Evolutionary conservation across 106 monocot genomes (phyloP).

Genomic region (Narthecium ossifragum): DNA sequence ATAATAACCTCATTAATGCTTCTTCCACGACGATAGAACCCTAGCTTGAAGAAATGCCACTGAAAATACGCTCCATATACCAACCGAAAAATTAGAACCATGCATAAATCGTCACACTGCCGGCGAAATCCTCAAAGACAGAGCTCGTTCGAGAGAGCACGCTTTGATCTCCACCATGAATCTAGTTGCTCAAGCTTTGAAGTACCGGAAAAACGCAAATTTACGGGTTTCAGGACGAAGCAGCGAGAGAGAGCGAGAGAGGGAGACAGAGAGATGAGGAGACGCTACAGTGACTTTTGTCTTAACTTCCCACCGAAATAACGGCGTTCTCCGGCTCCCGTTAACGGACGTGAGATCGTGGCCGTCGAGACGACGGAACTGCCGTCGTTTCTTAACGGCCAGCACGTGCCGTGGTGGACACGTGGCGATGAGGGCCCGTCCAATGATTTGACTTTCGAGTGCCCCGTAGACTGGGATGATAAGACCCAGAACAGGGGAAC

Average conservation of each 20-base stretch:
- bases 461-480: no score
- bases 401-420: background rate
- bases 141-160: background rate
- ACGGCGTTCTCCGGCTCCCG: background rate
- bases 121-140: background rate
- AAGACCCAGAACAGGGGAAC: no score
- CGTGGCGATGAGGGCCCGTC: background rate
- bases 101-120: background rate
- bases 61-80: background rate
- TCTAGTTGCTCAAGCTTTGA: background rate
- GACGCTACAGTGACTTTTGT: background rate
- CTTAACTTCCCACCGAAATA: slow-evolving; percentile 3
- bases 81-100: background rate
- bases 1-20: background rate
- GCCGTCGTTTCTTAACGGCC: background rate
- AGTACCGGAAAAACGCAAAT: background rate
- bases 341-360: background rate
- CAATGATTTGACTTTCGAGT: slow-evolving; percentile 1
- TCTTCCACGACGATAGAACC: background rate
- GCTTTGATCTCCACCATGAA: background rate
- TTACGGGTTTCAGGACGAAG: background rate
- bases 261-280: background rate
- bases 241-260: background rate
- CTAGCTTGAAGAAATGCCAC: background rate
- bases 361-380: background rate